Evolutionary conservation across 1,284 basidiomycete genomes (phyloP).

Genomic region (Moesziomyces sp.): DNA sequence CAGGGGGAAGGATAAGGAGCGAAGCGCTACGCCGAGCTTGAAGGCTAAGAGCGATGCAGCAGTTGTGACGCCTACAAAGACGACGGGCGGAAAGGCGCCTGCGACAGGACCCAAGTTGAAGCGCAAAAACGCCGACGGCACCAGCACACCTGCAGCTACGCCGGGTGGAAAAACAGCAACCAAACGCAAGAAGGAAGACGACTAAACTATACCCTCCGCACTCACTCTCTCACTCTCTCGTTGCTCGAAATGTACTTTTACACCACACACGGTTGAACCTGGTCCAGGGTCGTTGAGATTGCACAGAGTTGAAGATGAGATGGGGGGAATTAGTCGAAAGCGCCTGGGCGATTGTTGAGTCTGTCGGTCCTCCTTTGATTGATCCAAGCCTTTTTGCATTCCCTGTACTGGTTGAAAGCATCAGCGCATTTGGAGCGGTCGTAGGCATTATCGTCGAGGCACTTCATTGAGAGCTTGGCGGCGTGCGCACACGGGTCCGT

Average conservation of each 20-base stretch:
- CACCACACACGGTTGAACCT: not conserved
- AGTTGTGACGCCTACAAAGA: constrained; percentile 17
- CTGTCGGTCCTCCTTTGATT: constrained; percentile 51
- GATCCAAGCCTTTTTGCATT: constrained; percentile 62
- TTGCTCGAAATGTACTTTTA: not conserved
- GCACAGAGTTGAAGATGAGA: too few species aligned
- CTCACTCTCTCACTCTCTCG: not conserved
- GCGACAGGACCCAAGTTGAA: constrained; percentile 36
- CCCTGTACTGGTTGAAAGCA: constrained; percentile 59
- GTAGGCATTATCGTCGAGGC: constrained; percentile 61
- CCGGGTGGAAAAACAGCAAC: constrained; percentile 19
- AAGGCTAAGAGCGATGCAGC: constrained; percentile 9
- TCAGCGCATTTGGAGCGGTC: constrained; percentile 59
- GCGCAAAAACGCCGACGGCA: constrained; percentile 31
- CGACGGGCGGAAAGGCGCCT: not conserved
- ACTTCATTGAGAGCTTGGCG: constrained; percentile 62
- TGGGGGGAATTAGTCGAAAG: constrained; percentile 33
- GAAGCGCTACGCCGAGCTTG: constrained; percentile 17
- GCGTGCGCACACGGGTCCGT: constrained; percentile 65
- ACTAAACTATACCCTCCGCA: constrained; percentile 3
- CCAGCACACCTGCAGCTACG: constrained; percentile 1
- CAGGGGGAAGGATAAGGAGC: constrained; percentile 18
- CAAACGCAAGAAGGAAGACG: constrained; percentile 50
- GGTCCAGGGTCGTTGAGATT: too few species aligned
- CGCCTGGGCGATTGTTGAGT: constrained; percentile 45